Conservation (phyloP, 2,329 filamentous ascomycete genomes). For the Aspergillus sp. region DNA sequence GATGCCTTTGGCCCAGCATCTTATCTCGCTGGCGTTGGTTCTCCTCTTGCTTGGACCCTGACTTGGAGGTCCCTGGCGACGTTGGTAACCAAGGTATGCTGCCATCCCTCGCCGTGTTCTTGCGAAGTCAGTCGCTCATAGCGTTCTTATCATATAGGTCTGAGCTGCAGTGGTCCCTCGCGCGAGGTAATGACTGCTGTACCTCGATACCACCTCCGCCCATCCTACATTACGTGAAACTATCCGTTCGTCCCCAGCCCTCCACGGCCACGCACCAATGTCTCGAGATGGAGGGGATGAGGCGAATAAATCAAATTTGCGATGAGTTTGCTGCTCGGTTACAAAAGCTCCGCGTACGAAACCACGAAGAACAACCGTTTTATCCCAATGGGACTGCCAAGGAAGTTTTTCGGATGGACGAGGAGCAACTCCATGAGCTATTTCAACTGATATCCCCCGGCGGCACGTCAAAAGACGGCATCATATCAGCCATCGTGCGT, state of each 20-base stretch:
- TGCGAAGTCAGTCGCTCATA: neutral
- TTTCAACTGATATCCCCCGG: neutral
- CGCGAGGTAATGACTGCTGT: neutral
- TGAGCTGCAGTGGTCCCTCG: neutral
- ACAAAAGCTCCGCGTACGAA: constrained; percentile 5
- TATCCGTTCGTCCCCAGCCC: neutral
- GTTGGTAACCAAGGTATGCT: neutral
- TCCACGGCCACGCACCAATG: neutral
- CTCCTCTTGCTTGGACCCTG: neutral
- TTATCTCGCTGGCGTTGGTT: neutral
- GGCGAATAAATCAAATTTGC: constrained; percentile 14
- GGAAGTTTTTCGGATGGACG: constrained; percentile 15
- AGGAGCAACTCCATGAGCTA: constrained; percentile 7
- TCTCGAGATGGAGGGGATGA: neutral
- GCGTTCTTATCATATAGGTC: neutral
- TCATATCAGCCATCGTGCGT: neutral
- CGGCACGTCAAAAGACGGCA: no score
- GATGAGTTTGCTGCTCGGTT: constrained; percentile 8
- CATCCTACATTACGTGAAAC: neutral
- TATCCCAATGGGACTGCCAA: constrained; percentile 20
- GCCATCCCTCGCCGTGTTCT: neutral
- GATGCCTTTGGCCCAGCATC: neutral
- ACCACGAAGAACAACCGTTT: constrained; percentile 15
- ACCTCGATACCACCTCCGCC: neutral
- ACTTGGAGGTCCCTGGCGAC: neutral